Conservation (phyloP, 257 asterid species). For the Striga asiatica region DNA sequence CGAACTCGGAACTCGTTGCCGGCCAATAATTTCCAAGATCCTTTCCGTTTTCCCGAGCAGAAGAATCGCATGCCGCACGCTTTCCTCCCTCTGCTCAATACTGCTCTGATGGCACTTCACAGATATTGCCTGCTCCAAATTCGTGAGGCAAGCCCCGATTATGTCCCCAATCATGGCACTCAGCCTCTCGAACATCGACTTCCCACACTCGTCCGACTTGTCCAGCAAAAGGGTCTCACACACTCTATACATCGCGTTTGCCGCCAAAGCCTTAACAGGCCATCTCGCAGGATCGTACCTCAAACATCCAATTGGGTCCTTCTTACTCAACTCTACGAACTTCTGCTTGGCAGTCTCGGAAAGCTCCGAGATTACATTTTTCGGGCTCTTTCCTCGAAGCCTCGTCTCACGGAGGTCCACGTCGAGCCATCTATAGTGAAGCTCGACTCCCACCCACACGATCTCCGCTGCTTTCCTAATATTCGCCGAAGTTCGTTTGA, state of each 20-base stretch:
- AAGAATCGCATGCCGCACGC: not conserved
- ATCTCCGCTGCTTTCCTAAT: slow-evolving; percentile 13
- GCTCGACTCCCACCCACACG: slow-evolving; percentile 20
- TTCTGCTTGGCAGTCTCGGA: not conserved
- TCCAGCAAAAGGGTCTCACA: not conserved
- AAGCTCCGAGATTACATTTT: not conserved
- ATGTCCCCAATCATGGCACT: slow-evolving; percentile 2
- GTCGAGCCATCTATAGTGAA: slow-evolving; percentile 18
- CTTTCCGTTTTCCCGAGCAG: slow-evolving; percentile 12
- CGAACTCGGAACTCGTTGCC: not conserved
- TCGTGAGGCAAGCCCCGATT: slow-evolving; percentile 4
- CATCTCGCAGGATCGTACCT: slow-evolving; percentile 3
- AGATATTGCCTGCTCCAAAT: not conserved
- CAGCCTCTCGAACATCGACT: not conserved
- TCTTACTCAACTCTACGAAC: not conserved
- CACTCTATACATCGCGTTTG: not conserved
- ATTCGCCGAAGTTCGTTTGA: not conserved
- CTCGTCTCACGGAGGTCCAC: not conserved
- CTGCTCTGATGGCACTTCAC: not conserved
- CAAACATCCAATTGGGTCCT: not conserved
- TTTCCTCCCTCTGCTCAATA: slow-evolving; percentile 1
- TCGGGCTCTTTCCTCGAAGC: not conserved
- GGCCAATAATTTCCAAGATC: slow-evolving; percentile 3
- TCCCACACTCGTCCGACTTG: too few relatives aligned
- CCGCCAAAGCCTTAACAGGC: slow-evolving; percentile 5